Base-by-base conservation (phyloP, 352 stramenopile genomes). In the Phytophthora gonapodyides region DNA sequence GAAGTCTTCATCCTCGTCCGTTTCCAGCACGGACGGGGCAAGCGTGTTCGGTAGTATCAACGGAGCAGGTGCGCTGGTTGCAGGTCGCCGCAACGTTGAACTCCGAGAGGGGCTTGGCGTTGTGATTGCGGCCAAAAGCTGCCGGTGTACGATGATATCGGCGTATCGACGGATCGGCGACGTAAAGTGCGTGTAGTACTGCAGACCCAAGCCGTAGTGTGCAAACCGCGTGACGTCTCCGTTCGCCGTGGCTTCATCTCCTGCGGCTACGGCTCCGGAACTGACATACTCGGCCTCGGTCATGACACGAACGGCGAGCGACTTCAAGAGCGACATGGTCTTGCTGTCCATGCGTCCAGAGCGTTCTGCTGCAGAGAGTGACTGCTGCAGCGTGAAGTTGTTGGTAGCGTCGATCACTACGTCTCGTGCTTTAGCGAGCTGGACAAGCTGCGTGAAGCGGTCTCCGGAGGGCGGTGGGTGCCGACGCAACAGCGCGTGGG, bases 261-360 rank as follows among this genome's bases (percentile, higher is more conserved):
- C 80, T 16, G 83, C 64, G 13, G 58, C 44, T 15, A 72, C 53
- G 15, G 57, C 76, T 36, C 72, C 87, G 7, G 89, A 89, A 21
- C 84, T 97, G 31, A 98, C 76, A 62, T 98, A 98, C 69, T 97
- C 87, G 16, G 94, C 94, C 61, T 98, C 89, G n/a, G 91, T 95
- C 94, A 98, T 98, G 13, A 95, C 91, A 37, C 94, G 85, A 24
- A 96, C 92, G 1, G 93, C 91, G 21, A 98, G 75, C n/a, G 91
- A 97, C 78, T 97, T 97, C 43, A 98, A 75, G 35, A 98, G 59
- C 31, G 88, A 78, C 73, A 95, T 90, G 9, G 91, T 94, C 60
- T 96, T 88, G 48, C 46, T 73, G 54, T 92, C 79, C 17, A 89
- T 85, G 7, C 72, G 54, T n/a, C 76, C 78, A 1, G 78, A 88